A percentile compares a stretch with the other conserved stretches of the same genome.
These are phyloP conservation scores for Pseudopyricularia cyperi DNA, from an alignment of 2,329 filamentous ascomycete species.

Conservation along the genomic window DNA sequence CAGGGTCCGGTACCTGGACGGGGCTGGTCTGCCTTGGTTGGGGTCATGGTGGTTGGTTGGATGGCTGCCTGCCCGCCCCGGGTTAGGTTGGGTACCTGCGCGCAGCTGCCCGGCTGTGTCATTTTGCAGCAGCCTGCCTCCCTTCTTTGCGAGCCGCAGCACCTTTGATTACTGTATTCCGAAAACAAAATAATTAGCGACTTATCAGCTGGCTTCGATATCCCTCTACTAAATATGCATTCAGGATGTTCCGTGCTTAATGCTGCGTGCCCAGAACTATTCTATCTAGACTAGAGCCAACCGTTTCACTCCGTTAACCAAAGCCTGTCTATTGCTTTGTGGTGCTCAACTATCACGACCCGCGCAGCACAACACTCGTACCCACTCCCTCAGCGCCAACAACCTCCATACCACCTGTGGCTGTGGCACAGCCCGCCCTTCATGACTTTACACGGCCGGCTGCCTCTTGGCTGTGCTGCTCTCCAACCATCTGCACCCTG, in stretches of 20 bases:
- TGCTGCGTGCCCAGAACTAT: no score
- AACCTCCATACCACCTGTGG: not conserved
- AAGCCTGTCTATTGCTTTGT: no score
- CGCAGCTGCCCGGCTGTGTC: not conserved
- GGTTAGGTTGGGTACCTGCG: no score
- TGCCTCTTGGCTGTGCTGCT: not conserved
- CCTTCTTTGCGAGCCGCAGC: not conserved
- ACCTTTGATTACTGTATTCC: not conserved
- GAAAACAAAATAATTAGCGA: slow-evolving; percentile 4
- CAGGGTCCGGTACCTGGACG: no score
- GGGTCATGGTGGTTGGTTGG: no score
- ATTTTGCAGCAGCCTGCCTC: not conserved
- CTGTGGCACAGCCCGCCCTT: not conserved
- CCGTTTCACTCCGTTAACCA: no score
- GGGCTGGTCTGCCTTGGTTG: not conserved
- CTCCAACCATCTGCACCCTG: not conserved
- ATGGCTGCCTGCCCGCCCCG: no score
- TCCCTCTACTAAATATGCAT: no score
- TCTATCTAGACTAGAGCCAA: no score
- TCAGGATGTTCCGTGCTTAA: no score
- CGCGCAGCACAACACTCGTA: not conserved
- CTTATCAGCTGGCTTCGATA: no score
- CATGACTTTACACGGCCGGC: not conserved
- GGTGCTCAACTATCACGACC: no score
- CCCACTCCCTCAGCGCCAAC: not conserved